Evolutionary conservation across 2,329 filamentous ascomycete species (phyloP).

Genomic region (Neocatenulostroma microsporum): DNA sequence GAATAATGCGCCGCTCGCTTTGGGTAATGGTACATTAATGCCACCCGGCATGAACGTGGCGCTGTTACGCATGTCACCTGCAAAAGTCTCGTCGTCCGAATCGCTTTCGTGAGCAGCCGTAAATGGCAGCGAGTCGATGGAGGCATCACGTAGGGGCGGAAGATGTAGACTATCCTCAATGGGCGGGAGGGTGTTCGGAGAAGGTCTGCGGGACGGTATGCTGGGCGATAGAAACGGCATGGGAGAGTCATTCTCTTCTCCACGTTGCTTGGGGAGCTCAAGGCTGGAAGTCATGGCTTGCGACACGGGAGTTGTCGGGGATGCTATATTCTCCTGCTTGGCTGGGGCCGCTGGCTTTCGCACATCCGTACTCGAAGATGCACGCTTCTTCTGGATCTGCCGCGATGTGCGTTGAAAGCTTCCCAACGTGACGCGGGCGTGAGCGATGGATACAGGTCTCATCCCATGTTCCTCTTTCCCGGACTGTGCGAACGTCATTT

Average conservation of each 20-base stretch:
- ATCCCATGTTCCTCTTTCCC: too few species aligned
- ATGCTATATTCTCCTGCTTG: not conserved
- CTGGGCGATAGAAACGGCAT: conserved; percentile 28
- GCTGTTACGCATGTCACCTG: conserved; percentile 34
- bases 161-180: conserved; percentile 49
- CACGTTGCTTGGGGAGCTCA: conserved; percentile 18
- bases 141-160: conserved; percentile 52
- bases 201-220: conserved; percentile 20
- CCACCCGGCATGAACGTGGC: conserved; percentile 52
- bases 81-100: conserved; percentile 61
- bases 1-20: conserved; percentile 51
- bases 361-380: not conserved
- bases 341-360: not conserved
- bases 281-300: conserved; percentile 22
- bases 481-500: too few species aligned
- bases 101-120: conserved; percentile 25
- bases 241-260: conserved; percentile 16
- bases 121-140: conserved; percentile 35
- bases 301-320: conserved; percentile 8
- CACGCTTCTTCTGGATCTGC: conserved; percentile 7
- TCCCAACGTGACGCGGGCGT: not conserved
- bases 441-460: conserved; percentile 4
- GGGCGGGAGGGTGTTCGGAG: conserved; percentile 29
- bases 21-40: conserved; percentile 56
- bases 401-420: conserved; percentile 8